Conservation (phyloP, 805 yeast species). For the Cyberlindnera galapagoensis region DNA sequence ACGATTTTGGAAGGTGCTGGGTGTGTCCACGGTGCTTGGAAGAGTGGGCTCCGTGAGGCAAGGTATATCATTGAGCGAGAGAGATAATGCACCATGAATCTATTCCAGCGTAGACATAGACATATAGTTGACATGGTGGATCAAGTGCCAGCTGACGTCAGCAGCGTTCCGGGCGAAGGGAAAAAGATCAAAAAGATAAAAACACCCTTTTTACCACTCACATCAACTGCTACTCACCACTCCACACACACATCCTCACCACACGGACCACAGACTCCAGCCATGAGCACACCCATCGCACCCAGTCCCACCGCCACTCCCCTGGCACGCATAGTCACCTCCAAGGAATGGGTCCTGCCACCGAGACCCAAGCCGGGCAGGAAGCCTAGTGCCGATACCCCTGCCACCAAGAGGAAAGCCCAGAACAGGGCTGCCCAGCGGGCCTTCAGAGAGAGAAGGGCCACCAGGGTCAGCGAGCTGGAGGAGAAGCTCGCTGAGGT, state of each 20-base stretch:
- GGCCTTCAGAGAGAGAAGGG: constrained; percentile 83
- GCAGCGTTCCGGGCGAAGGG: too few species aligned
- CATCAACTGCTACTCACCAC: too few species aligned
- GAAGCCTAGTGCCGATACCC: constrained; percentile 61
- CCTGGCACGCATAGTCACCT: constrained; percentile 38
- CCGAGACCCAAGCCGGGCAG: constrained; percentile 74
- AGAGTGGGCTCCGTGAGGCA: constrained; percentile 62
- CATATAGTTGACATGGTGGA: too few species aligned
- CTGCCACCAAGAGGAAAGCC: constrained; percentile 81
- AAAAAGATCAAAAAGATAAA: too few species aligned
- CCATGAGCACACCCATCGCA: constrained; percentile 6
- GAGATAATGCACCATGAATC: too few species aligned
- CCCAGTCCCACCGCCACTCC: constrained; percentile 22
- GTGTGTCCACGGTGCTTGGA: constrained; percentile 88
- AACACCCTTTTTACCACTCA: too few species aligned
- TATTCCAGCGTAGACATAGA: too few species aligned
- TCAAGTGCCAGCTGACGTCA: too few species aligned
- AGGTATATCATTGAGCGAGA: constrained; percentile 26
- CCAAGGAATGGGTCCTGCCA: constrained; percentile 74
- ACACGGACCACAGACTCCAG: too few species aligned
- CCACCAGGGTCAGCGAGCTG: constrained; percentile 72
- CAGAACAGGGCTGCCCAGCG: constrained; percentile 93
- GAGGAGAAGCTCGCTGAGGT: constrained; percentile 62
- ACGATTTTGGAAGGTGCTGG: constrained; percentile 84
- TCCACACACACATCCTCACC: neutral